A percentile compares a stretch with the other conserved stretches of the same genome.
phyloP scores from a whole-genome alignment of 768 basidiomycete species.

The Boletus edulis region DNA sequence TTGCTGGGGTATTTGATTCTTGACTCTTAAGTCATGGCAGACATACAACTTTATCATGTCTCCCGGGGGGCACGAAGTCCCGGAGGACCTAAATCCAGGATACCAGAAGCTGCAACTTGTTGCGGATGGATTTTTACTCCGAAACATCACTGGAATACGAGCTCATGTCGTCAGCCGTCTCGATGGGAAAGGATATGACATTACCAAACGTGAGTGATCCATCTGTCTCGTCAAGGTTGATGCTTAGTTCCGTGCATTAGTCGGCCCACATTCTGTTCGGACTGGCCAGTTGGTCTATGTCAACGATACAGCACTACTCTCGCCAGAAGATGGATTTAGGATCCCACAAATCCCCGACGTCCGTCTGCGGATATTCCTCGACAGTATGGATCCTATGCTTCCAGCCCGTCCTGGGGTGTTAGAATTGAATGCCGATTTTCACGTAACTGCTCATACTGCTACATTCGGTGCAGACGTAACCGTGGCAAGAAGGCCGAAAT shows the following conservation, averaged over 20 bases:
- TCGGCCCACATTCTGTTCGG: slow-evolving; percentile 78
- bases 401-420: slow-evolving; percentile 38
- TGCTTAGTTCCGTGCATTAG: slow-evolving; percentile 36
- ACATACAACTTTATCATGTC: slow-evolving; percentile 82
- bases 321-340: slow-evolving; percentile 29
- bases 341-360: slow-evolving; percentile 38
- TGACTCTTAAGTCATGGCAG: slow-evolving; percentile 36
- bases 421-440: slow-evolving; percentile 42
- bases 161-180: slow-evolving; percentile 74
- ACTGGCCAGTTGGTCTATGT: slow-evolving; percentile 82
- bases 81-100: slow-evolving; percentile 72
- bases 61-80: slow-evolving; percentile 44
- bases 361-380: slow-evolving; percentile 57
- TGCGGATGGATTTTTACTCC: slow-evolving; percentile 68
- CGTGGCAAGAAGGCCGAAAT: slow-evolving; percentile 17
- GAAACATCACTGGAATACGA: slow-evolving; percentile 77
- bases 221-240: background rate
- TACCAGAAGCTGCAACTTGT: slow-evolving; percentile 60
- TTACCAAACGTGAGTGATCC: slow-evolving; percentile 65
- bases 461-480: slow-evolving; percentile 69
- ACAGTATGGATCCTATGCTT: slow-evolving; percentile 47
- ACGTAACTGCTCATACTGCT: slow-evolving; percentile 60
- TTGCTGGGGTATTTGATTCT: background rate
- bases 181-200: slow-evolving; percentile 84
- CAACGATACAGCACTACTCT: slow-evolving; percentile 57